phyloP scores from a whole-genome alignment of 345 rosid genomes.

The Triadica sebifera region DNA sequence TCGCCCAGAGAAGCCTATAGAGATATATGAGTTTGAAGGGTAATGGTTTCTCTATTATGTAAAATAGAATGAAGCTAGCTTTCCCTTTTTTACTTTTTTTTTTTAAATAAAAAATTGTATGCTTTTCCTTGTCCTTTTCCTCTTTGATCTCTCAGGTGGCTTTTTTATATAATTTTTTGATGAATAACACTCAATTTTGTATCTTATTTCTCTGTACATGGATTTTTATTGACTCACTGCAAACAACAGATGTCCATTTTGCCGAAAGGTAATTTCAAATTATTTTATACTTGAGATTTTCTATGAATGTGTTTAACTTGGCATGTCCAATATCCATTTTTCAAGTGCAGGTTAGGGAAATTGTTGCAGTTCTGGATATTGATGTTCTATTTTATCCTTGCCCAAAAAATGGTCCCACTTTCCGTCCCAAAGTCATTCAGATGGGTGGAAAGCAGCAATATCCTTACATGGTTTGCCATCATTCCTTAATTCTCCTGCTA shows the following conservation, averaged over 20 bases:
- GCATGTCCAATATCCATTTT: not conserved
- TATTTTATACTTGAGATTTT: not conserved
- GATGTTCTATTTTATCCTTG: slow-evolving; percentile 93
- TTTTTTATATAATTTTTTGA: slow-evolving; percentile 5
- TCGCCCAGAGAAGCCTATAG: slow-evolving; percentile 89
- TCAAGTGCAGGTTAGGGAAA: slow-evolving; percentile 76
- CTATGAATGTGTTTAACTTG: not conserved
- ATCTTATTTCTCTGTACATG: slow-evolving; percentile 19
- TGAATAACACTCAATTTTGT: slow-evolving; percentile 21
- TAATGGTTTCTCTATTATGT: slow-evolving; percentile 20
- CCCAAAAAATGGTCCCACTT: slow-evolving; percentile 84
- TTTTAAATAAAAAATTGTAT: not conserved
- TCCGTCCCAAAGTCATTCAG: slow-evolving; percentile 72
- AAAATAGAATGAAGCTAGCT: not conserved
- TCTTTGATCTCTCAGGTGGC: not conserved
- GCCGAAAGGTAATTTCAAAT: slow-evolving; percentile 72
- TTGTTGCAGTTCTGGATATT: slow-evolving; percentile 80
- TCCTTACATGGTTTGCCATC: slow-evolving; percentile 83
- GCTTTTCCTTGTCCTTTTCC: not conserved
- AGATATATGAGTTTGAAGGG: slow-evolving; percentile 96
- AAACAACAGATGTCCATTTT: slow-evolving; percentile 82
- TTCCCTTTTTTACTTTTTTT: not conserved
- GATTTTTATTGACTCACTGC: slow-evolving; percentile 30
- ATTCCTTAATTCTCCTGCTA: slow-evolving; percentile 6
- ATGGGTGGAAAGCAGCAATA: slow-evolving; percentile 91